A percentile compares a stretch with the other conserved stretches of the same genome.
Evolutionary conservation across 257 asterid genomes (phyloP).

Genomic region (Lithospermum erythrorhizon): DNA sequence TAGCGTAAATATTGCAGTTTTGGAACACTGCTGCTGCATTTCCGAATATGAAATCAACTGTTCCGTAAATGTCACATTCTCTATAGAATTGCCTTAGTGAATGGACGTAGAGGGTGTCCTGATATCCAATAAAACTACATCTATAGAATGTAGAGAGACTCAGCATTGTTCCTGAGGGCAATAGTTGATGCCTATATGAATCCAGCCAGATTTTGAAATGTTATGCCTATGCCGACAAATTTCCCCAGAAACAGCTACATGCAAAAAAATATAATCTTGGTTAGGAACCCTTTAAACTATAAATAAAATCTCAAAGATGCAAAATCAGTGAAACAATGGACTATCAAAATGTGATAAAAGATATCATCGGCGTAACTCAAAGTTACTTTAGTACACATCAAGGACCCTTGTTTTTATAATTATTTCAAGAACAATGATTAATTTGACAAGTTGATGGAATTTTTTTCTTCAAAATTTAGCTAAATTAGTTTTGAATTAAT

Average conservation of each 20-base stretch:
- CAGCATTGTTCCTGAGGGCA: constrained; percentile 15
- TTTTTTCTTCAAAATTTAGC: no score
- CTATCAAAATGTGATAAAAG: no score
- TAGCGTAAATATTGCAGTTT: constrained; percentile 10
- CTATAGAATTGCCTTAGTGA: constrained; percentile 13
- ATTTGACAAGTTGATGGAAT: no score
- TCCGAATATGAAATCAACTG: constrained; percentile 15
- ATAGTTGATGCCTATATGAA: constrained; percentile 15
- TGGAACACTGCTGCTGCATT: constrained; percentile 15
- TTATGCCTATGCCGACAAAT: constrained; percentile 13
- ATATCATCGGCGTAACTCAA: no score
- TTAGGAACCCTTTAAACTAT: no score
- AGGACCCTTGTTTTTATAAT: no score
- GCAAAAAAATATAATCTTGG: not conserved
- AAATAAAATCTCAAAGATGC: no score
- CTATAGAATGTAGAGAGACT: constrained; percentile 11
- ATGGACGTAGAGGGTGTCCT: constrained; percentile 13
- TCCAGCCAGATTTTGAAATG: constrained; percentile 15
- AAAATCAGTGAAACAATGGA: no score
- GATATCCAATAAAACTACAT: constrained; percentile 16
- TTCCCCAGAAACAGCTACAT: constrained; percentile 10
- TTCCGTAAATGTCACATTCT: constrained; percentile 17
- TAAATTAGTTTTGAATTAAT: no score
- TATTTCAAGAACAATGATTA: no score
- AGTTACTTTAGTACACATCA: no score